Percentiles rank a stretch among this genome's conserved stretches.
These are phyloP conservation scores for Haematococcus lacustris DNA, from an alignment of 139 green algal genomes.

Conservation along the genomic window DNA sequence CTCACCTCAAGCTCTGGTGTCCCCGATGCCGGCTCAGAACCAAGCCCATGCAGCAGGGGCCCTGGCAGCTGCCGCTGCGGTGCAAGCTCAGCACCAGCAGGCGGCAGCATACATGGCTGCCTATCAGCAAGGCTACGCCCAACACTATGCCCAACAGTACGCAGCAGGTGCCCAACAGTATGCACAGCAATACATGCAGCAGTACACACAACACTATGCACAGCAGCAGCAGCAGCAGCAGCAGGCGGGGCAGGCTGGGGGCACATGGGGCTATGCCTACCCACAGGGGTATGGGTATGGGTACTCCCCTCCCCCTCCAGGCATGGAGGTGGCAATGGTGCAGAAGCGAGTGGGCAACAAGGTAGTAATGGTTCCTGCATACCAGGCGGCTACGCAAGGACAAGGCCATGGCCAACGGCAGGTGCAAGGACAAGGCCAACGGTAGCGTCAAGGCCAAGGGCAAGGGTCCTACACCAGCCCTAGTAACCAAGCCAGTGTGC, in stretches of 20 bases:
- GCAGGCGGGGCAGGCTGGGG: neutral
- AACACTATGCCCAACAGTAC: neutral
- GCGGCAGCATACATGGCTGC: neutral
- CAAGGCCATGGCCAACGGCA: no score
- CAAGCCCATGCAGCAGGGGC: no score
- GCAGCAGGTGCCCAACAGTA: no score
- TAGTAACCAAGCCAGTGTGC: no score
- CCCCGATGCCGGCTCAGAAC: no score
- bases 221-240: neutral
- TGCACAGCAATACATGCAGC: no score
- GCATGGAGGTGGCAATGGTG: conserved; percentile 1
- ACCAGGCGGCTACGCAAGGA: no score
- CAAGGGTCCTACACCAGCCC: no score
- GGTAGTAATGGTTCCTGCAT: neutral
- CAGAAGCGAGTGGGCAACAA: conserved; percentile 2
- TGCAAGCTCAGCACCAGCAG: conserved; percentile 1
- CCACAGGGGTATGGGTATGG: neutral
- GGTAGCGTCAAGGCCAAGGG: no score
- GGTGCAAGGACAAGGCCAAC: no score
- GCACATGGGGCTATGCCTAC: neutral
- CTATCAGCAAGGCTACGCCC: neutral
- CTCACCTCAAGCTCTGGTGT: no score
- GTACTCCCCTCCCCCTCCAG: neutral
- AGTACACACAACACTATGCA: neutral
- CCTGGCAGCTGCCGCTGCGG: neutral